These are phyloP conservation scores for Zizania latifolia DNA, from an alignment of 176 grass and related monocot genomes.

Conservation along the genomic window DNA sequence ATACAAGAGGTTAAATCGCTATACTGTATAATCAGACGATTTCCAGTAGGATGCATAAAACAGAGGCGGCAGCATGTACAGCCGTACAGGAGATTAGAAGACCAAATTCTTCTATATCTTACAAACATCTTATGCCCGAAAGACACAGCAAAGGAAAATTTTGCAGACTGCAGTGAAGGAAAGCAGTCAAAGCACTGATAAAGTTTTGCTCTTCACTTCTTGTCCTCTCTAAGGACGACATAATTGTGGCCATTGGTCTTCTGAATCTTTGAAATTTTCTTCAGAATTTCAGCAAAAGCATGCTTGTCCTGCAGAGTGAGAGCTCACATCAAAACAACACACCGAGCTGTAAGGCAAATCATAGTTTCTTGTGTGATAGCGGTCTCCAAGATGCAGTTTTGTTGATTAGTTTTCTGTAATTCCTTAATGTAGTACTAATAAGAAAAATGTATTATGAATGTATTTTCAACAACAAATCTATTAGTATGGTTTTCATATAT, in stretches of 20 bases:
- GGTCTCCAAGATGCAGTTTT: neutral
- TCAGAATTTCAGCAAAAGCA: conserved; percentile 67
- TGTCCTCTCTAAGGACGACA: conserved; percentile 58
- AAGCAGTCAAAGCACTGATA: neutral
- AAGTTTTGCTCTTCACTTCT: conserved; percentile 39
- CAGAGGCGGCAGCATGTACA: too few relatives aligned
- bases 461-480: neutral
- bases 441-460: too few relatives aligned
- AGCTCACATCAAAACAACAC: neutral
- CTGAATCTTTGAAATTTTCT: conserved; percentile 77
- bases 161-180: too few relatives aligned
- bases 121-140: conserved; percentile 12
- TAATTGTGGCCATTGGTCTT: conserved; percentile 74
- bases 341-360: neutral
- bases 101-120: neutral
- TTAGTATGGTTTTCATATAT: neutral
- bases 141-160: neutral
- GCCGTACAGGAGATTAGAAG: neutral
- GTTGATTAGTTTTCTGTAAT: neutral
- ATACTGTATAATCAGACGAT: neutral
- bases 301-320: conserved; percentile 51
- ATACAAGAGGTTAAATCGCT: too few relatives aligned
- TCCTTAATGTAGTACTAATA: too few relatives aligned
- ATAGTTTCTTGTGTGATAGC: neutral
- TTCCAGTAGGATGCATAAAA: neutral